Conservation (phyloP, 2,329 filamentous ascomycete genomes). For the Cryphonectria parasitica region DNA sequence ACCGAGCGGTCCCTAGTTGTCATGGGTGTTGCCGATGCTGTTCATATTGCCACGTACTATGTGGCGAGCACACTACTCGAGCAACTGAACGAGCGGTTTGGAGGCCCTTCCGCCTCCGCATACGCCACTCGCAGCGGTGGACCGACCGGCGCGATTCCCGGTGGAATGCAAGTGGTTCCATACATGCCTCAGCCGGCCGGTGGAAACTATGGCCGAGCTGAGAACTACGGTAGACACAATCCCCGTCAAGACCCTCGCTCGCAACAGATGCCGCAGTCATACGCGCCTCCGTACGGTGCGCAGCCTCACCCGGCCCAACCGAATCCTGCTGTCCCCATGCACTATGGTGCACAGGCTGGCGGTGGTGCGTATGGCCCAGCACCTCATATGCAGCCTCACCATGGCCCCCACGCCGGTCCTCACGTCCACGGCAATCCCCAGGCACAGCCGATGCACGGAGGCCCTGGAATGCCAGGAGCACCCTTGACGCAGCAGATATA, state of each 20-base stretch:
- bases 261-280: constrained; percentile 66
- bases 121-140: constrained; percentile 95
- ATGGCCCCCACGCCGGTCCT: constrained; percentile 65
- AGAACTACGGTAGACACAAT: constrained; percentile 78
- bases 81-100: constrained; percentile 95
- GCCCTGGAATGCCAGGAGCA: constrained; percentile 65
- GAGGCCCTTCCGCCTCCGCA: constrained; percentile 93
- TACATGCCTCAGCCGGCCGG: constrained; percentile 93
- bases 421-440: constrained; percentile 68
- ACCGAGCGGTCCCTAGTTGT: constrained; percentile 98
- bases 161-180: constrained; percentile 98
- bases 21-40: constrained; percentile 95
- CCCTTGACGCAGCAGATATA: constrained; percentile 97
- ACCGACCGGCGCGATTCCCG: constrained; percentile 89
- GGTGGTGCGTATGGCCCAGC: constrained; percentile 75
- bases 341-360: constrained; percentile 78
- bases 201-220: constrained; percentile 88
- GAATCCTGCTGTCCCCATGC: constrained; percentile 68
- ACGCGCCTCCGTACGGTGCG: constrained; percentile 63
- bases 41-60: constrained; percentile 99
- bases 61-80: constrained; percentile 97
- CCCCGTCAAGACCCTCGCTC: constrained; percentile 73
- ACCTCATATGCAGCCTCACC: constrained; percentile 71
- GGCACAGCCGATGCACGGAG: constrained; percentile 74
- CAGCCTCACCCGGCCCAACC: constrained; percentile 67